Evolutionary conservation across 2,329 filamentous ascomycete genomes (phyloP).

Genomic region (Colletotrichum viniferum): DNA sequence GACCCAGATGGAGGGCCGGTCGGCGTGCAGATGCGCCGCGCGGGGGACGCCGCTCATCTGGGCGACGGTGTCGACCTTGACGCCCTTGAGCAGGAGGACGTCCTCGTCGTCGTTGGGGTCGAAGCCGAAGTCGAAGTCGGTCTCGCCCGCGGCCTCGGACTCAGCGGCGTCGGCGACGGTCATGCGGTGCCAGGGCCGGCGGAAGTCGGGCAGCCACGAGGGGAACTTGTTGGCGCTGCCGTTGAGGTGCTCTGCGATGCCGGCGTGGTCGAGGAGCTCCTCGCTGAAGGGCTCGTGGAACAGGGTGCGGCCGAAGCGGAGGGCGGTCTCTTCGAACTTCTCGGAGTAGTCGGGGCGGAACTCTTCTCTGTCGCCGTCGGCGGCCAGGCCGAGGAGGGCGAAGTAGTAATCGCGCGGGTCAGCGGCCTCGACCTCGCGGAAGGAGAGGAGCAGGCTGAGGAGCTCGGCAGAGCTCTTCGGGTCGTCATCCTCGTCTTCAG

Average conservation of each 20-base stretch:
- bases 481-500: background rate
- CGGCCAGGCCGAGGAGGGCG: conserved; percentile 15
- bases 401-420: conserved; percentile 21
- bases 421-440: conserved; percentile 20
- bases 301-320: conserved; percentile 17
- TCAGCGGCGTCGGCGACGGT: conserved; percentile 19
- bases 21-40: conserved; percentile 12
- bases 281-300: conserved; percentile 18
- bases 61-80: conserved; percentile 9
- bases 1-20: conserved; percentile 9
- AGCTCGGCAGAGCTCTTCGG: conserved; percentile 13
- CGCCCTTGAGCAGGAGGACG: conserved; percentile 9
- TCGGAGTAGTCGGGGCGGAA: conserved; percentile 18
- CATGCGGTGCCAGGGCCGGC: conserved; percentile 16
- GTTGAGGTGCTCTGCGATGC: conserved; percentile 4
- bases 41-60: conserved; percentile 13
- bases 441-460: conserved; percentile 13
- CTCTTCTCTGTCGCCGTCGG: conserved; percentile 17
- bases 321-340: conserved; percentile 13
- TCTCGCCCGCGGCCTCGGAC: conserved; percentile 16
- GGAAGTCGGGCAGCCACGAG: conserved; percentile 19
- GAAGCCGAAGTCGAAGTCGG: conserved; percentile 19
- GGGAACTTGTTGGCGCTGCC: background rate
- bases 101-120: conserved; percentile 10
- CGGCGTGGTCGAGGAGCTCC: conserved; percentile 19